Base-by-base conservation (phyloP, 2,329 filamentous ascomycete species). In the Colletotrichum tropicale region DNA sequence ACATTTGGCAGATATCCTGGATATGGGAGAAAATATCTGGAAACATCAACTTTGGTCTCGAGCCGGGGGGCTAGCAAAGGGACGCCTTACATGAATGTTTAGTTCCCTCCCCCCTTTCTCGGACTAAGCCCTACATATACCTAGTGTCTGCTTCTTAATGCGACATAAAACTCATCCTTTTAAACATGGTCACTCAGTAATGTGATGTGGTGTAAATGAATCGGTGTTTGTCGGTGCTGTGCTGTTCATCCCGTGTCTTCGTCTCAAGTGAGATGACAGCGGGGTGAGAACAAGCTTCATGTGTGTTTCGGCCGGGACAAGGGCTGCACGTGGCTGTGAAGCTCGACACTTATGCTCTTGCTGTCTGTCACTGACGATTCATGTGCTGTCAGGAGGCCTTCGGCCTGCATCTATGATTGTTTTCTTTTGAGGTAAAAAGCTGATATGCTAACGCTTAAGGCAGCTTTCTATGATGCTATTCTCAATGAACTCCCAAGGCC, bases 101-200 rank as follows among this genome's bases (percentile, higher is more conserved):
- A 36, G 21, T 52, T 12, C 58, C 38, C 71, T 34, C 30, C 60
- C 48, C n/a, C 65, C 8, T n/a, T n/a, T 13, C 61, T 34, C 24
- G 61, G 65, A 24, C 68, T 56, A 15, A 52, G 38, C 38, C 69
- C 68, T 56, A 73, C 64, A 65, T 75, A 73, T 72, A 73, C 64
- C 73, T 73, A 73, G 64, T 73, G 73, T 75, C 73, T 75, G 73
- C 70, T 75, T 21, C 62, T 68, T 38, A 75, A 73, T 75, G 73
- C 73, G 73, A 75, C 73, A 68, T 64, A 48, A 72, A 72, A 60
- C 70, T 68, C 70, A 68, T 64, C 70, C 70, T 75, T 68, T 12
- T 24, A 38, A 64, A 10, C 18, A 8, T 28, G 2, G 28, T n/a
- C 9, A 15, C 48, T 56, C 15, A 13, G 32, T 43, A 8, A 4